These are phyloP conservation scores for Takashimella tepidaria DNA, from an alignment of 1,284 basidiomycete genomes.

Conservation along the genomic window DNA sequence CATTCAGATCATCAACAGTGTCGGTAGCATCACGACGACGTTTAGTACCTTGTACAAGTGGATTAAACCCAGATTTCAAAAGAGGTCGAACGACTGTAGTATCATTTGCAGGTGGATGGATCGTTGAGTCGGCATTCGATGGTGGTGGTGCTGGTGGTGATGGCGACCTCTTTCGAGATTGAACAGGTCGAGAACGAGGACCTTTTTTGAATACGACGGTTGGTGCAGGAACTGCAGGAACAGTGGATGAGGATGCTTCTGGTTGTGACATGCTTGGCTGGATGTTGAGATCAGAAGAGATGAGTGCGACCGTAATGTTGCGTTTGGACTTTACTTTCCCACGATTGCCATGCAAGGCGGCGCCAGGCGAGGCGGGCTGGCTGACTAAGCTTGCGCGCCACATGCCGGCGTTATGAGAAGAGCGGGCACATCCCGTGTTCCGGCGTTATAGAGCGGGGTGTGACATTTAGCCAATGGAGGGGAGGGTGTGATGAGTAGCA, in stretches of 20 bases:
- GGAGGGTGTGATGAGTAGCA: too few relatives aligned
- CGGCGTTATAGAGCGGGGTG: neutral
- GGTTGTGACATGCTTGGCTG: slow-evolving; percentile 20
- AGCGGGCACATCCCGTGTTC: neutral
- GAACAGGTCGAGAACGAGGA: slow-evolving; percentile 61
- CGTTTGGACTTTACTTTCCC: neutral
- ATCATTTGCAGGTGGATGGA: slow-evolving; percentile 50
- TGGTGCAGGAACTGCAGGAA: slow-evolving; percentile 18
- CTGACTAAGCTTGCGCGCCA: too few relatives aligned
- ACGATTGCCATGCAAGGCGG: neutral
- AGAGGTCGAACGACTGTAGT: slow-evolving; percentile 63
- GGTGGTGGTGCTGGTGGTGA: slow-evolving; percentile 58
- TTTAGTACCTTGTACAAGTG: slow-evolving; percentile 79
- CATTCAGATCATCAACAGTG: too few relatives aligned
- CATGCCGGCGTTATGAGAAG: neutral
- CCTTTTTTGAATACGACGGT: slow-evolving; percentile 86
- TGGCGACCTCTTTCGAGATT: slow-evolving; percentile 60
- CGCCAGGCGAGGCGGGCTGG: neutral
- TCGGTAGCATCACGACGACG: slow-evolving; percentile 60
- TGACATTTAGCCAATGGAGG: too few relatives aligned
- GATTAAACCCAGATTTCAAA: slow-evolving; percentile 60
- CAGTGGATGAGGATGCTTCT: slow-evolving; percentile 8
- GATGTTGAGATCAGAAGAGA: neutral
- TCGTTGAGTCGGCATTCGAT: slow-evolving; percentile 36
- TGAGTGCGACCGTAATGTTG: neutral